These are phyloP conservation scores for Shiraia bambusicola DNA, from an alignment of 2,329 filamentous ascomycete species.

Conservation along the genomic window DNA sequence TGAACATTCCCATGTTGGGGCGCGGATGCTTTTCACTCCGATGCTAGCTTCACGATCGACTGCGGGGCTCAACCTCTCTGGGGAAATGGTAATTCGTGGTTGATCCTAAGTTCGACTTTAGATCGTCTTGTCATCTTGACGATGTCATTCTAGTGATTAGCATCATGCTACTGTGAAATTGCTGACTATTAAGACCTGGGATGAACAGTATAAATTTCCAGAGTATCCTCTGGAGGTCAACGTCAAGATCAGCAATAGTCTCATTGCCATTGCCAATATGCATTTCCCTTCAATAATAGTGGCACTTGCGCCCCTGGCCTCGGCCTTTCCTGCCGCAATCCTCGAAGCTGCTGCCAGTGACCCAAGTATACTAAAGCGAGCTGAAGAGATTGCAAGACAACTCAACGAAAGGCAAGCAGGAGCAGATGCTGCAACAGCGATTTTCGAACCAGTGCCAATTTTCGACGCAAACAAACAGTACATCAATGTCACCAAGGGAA, in stretches of 20 bases:
- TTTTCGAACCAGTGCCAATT: conserved; percentile 25
- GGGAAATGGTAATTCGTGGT: too few relatives aligned
- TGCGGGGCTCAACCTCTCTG: too few relatives aligned
- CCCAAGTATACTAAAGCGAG: conserved; percentile 17
- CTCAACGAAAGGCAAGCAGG: conserved; percentile 18
- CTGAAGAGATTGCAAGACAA: conserved; percentile 14
- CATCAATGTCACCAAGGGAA: conserved; percentile 20
- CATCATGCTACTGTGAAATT: too few relatives aligned
- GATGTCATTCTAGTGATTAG: too few relatives aligned
- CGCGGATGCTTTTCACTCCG: too few relatives aligned
- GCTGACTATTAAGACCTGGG: too few relatives aligned
- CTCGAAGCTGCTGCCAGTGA: conserved; percentile 23
- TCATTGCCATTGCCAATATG: conserved; percentile 10
- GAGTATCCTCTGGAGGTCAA: too few relatives aligned
- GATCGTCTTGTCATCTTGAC: not conserved
- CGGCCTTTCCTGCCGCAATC: conserved; percentile 25
- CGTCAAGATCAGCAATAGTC: too few relatives aligned
- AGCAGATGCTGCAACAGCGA: conserved; percentile 19
- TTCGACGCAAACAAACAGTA: conserved; percentile 22
- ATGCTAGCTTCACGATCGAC: too few relatives aligned
- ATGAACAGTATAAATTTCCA: too few relatives aligned
- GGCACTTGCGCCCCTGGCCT: conserved; percentile 11
- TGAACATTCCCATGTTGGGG: too few relatives aligned
- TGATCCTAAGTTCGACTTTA: too few relatives aligned
- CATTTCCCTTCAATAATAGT: conserved; percentile 14